Evolutionary conservation across 2,329 filamentous ascomycete genomes (phyloP).

Genomic region (Drechmeria coniospora): DNA sequence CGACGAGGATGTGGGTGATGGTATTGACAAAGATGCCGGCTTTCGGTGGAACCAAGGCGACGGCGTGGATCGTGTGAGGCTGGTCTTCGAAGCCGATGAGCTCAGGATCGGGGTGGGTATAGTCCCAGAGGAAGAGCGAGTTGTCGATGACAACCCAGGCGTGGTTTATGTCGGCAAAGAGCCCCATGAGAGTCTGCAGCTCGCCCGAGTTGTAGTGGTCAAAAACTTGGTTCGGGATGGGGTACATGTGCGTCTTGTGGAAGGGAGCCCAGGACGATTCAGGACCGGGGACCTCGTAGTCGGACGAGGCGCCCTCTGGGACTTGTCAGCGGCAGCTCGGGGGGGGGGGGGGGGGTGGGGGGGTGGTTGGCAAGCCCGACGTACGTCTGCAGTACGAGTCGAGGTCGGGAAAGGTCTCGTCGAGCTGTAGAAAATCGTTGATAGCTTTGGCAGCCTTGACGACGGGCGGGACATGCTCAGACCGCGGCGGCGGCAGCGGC

Average conservation of each 20-base stretch:
- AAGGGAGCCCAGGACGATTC: constrained; percentile 74
- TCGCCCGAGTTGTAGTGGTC: constrained; percentile 82
- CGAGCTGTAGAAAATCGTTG: constrained; percentile 60
- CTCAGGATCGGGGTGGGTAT: constrained; percentile 81
- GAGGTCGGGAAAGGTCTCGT: constrained; percentile 73
- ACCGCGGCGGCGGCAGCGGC: constrained; percentile 27
- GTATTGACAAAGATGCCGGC: constrained; percentile 72
- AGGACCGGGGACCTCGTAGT: constrained; percentile 64
- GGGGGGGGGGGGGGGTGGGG: too few species aligned
- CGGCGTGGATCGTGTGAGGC: constrained; percentile 73
- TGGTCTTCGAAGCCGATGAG: constrained; percentile 87
- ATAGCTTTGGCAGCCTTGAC: constrained; percentile 71
- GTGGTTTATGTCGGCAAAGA: constrained; percentile 89
- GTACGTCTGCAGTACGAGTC: constrained; percentile 80
- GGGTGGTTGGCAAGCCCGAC: too few species aligned
- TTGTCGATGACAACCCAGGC: constrained; percentile 96
- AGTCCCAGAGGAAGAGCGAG: constrained; percentile 94
- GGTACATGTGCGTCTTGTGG: constrained; percentile 71
- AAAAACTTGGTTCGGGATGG: constrained; percentile 82
- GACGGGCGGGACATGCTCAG: constrained; percentile 45
- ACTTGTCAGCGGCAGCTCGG: constrained; percentile 10
- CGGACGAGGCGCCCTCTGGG: constrained; percentile 73
- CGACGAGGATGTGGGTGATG: constrained; percentile 77
- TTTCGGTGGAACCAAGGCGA: constrained; percentile 74
- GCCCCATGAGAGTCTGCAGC: constrained; percentile 81